A percentile compares a stretch with the other conserved stretches of the same genome.
phyloP scores from a whole-genome alignment of 2,329 filamentous ascomycete genomes.

The Apiospora saccharicola region DNA sequence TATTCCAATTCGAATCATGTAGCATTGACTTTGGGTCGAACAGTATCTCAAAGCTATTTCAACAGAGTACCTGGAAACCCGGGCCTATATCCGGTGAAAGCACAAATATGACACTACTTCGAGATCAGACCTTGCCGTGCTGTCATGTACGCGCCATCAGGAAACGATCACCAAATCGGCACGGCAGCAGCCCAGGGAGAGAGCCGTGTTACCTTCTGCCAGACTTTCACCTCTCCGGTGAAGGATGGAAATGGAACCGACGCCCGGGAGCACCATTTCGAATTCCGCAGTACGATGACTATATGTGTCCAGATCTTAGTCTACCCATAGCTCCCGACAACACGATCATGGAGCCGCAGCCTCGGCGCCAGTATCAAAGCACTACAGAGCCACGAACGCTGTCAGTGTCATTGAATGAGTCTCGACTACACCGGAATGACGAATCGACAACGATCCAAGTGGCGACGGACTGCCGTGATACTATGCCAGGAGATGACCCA shows the following conservation, averaged over 20 bases:
- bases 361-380: neutral
- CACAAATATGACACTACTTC: neutral
- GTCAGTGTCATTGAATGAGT: neutral
- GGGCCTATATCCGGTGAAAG: neutral
- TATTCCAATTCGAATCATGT: neutral
- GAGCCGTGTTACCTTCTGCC: constrained; percentile 33
- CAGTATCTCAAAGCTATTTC: constrained; percentile 39
- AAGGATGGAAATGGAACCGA: constrained; percentile 39
- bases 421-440: neutral
- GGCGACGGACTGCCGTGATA: neutral
- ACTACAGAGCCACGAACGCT: neutral
- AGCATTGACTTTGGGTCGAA: neutral
- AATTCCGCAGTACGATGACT: constrained; percentile 41
- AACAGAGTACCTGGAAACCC: constrained; percentile 25
- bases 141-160: neutral
- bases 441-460: neutral
- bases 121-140: neutral
- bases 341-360: constrained; percentile 35
- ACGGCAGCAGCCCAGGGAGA: constrained; percentile 21
- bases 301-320: constrained; percentile 38
- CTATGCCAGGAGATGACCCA: neutral
- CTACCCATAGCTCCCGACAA: constrained; percentile 37
- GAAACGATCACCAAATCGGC: neutral
- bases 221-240: constrained; percentile 37
- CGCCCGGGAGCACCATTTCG: constrained; percentile 39